Evolutionary conservation across 352 stramenopile genomes (phyloP), one percentile per base, ranked within the genome.

Genomic region (Pythium diclinum): DNA sequence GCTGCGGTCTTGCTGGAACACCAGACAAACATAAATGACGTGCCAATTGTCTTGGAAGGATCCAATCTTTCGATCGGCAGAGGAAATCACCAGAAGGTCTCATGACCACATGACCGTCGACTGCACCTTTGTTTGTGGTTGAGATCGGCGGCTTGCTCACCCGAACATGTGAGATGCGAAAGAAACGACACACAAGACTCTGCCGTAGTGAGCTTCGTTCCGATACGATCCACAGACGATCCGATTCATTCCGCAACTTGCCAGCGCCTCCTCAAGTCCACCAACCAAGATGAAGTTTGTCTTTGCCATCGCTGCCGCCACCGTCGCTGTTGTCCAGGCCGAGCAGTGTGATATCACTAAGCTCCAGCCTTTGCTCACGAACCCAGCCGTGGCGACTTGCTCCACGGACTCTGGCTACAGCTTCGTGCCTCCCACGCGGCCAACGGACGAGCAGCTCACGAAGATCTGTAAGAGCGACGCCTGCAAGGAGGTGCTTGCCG

Each of bases 391-490:
- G 30, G 21, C 23, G 19, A 53, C 16, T 34, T 72, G 67, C 57
- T 36, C 56, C 1, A 33, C 36, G 16, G 60, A 62, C 19, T 62
- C 67, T 10, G 40, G 46, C 28, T 66, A 73, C 61, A 34, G 14
- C 13, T 49, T 72, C 28, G 13, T 65, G 49, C 61, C 67, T 6
- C 67, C 61, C 0, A 65, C 54, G 48, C 55, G 61, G 13, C 66
- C 66, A 13, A 62, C 60, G 25, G 66, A 72, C 23, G 60, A 56
- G 32, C 61, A 68, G 40, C 61, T 73, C 46, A 33, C 21, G 3
- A 49, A 17, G 13, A 69, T 73, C 33, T 73, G 67, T 56, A 58
- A 54, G 40, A 73, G 61, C 34, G 49, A 61, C 14, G 66, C 60
- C 9, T 72, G 65, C 25, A 61, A 54, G 40, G 25, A 69, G 30